Evolutionary conservation across 345 rosid species (phyloP), one percentile per base, ranked within the genome.

Genomic region (Rhodamnia argentea): DNA sequence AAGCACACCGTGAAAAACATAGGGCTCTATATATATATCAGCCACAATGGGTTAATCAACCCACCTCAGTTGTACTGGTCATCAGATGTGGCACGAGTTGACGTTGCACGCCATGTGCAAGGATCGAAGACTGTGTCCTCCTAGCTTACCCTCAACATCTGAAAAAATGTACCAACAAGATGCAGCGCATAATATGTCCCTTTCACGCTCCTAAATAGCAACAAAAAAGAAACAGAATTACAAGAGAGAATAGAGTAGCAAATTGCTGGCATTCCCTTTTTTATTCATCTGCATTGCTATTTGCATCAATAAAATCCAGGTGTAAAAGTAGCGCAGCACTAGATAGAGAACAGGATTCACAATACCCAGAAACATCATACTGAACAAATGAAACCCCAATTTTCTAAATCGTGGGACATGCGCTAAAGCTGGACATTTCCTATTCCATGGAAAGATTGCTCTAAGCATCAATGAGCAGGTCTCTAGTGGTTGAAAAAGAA

Each of bases 81-180:
- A 92, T 92, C 91, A 97, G 88, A 88, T 92, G 94, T 87, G 99
- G 98, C 89, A 97, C 91, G 52, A 92, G 92, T 52, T 91, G 94
- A 11, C 87, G 88, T 84, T 93, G 96, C 89, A 95, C 94, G 75
- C 94, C 93, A 86, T 89, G 92, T 62, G 91, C 90, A 86, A 94
- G 91, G 78, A 93, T 91, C 42, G 88, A 92, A 52, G 98, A 92
- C 88, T 91, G 90, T 78, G 90, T 78, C 93, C 98, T 90, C 96
- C 97, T 37, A 97, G 93, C 91, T 91, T 90, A 95, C 93, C 92
- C 97, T 92, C 85, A 97, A 91, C 75, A 95, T 92, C 93, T 97
- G 94, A 90, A 95, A 93, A 92, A 95, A 93, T 82, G 98, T 93
- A 88, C 96, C 96, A 27, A 98, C 99, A 75, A 96, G 40, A 37